phyloP scores from a whole-genome alignment of 345 rosid genomes.

The Erucastrum elatum region DNA sequence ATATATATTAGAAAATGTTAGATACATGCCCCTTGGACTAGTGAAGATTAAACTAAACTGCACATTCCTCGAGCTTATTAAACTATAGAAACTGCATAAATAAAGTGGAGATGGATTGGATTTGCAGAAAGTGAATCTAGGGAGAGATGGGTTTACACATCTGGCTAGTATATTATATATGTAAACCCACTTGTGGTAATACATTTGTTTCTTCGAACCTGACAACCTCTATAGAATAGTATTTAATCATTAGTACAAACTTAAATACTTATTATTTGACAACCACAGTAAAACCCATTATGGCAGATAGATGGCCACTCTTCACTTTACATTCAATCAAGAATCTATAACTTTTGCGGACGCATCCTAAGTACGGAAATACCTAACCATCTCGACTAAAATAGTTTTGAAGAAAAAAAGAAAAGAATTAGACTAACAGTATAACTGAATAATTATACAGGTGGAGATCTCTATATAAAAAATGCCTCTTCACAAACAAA shows the following conservation, averaged over 20 bases:
- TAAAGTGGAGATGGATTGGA: slow-evolving; percentile 28
- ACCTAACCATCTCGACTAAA: not conserved
- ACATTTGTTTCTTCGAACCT: slow-evolving; percentile 25
- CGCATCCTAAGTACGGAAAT: not conserved
- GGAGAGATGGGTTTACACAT: slow-evolving; percentile 26
- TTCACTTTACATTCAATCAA: not conserved
- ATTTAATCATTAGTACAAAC: not conserved
- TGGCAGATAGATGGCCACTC: slow-evolving; percentile 10
- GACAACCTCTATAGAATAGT: slow-evolving; percentile 15
- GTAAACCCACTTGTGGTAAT: slow-evolving; percentile 25
- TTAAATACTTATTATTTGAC: slow-evolving; percentile 14
- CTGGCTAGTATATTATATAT: slow-evolving; percentile 12
- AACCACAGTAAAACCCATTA: not conserved
- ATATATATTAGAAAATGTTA: slow-evolving; percentile 13
- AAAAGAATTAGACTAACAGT: not conserved
- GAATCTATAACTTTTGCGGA: not conserved
- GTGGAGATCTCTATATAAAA: not conserved
- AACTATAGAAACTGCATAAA: slow-evolving; percentile 9
- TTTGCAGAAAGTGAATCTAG: slow-evolving; percentile 38
- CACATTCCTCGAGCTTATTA: slow-evolving; percentile 31
- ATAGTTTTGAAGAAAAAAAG: not conserved
- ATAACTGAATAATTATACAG: not conserved
- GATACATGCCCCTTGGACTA: slow-evolving; percentile 36
- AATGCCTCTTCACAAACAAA: not conserved
- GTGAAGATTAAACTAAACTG: slow-evolving; percentile 20